Base-by-base conservation (phyloP, 805 yeast genomes). In the Starmerella geochares region DNA sequence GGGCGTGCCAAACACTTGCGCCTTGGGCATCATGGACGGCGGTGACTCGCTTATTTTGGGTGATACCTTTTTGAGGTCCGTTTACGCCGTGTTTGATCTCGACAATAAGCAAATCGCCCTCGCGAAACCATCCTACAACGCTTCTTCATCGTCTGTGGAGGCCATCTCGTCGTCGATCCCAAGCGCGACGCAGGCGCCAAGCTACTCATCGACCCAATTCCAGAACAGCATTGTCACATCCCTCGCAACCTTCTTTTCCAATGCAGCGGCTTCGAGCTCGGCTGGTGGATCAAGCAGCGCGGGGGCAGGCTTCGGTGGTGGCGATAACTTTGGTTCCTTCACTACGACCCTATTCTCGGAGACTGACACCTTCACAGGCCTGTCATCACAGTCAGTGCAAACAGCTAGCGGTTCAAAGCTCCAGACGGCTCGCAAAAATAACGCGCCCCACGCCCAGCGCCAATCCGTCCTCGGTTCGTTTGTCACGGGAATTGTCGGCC, bases 1-100 rank as follows among this genome's bases (percentile, higher is more conserved):
- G 29, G 25, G 48, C 35, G 37, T 16, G 23, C 41, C 40, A 32
- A 51, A 16, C 53, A 31, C 51, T 24, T 60, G 63, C 36, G 49
- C 54, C 8, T 48, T 65, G 32, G 59, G 62, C 13, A 54, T 63
- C 17, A n/a, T 58, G 62, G 20, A 65, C 60, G 27, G 41, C 11
- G 27, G 65, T 58, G 25, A 40, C 56, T 19, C 62, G 66, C 37
- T 58, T 37, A 70, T 80, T 48, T 67, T 83, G 32, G 92, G 92
- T 10, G 87, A 81, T 60, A 73, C 75, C 41, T 75, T 83, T 60
- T 65, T 83, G 54, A 70, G 84, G 48, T 72, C 76, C 33, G 81
- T 80, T 3, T 84, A 83, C 60, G 73, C 76, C 24, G 86, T 80
- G 14, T 80, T 74, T 62, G 84, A 84, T 62, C 66, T 81, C 45